Conservation (phyloP, 2,329 filamentous ascomycete genomes). For the Pseudofabraea citricarpa region DNA sequence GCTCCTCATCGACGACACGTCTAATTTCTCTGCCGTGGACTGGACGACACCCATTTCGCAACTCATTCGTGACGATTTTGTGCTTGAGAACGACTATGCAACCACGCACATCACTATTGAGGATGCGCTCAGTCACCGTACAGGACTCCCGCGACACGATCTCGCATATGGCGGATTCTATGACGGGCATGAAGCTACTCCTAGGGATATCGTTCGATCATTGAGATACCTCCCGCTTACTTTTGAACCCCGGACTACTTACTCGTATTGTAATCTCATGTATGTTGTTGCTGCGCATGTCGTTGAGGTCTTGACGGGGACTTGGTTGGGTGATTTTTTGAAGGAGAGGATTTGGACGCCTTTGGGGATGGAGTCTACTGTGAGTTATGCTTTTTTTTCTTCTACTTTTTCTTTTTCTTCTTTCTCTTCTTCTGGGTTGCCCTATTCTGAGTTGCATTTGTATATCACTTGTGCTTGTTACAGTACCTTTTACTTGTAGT, state of each 20-base stretch:
- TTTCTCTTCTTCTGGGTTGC: neutral
- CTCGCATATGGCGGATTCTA: conserved; percentile 27
- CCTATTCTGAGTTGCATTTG: neutral
- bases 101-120: conserved; percentile 47
- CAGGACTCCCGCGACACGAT: conserved; percentile 43
- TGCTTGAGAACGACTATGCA: conserved; percentile 39
- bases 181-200: conserved; percentile 25
- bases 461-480: no score
- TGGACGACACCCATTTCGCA: conserved; percentile 43
- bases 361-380: conserved; percentile 41
- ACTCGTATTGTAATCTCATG: conserved; percentile 47
- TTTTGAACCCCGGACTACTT: conserved; percentile 38
- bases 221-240: conserved; percentile 40
- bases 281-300: conserved; percentile 40
- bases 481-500: no score
- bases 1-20: conserved; percentile 42
- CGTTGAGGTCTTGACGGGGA: conserved; percentile 37
- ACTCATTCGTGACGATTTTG: conserved; percentile 47
- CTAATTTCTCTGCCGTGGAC: conserved; percentile 30
- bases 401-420: no score
- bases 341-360: conserved; percentile 38
- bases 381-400: no score
- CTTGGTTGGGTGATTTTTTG: conserved; percentile 35
- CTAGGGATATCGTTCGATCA: conserved; percentile 31
- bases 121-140: conserved; percentile 48